Percentiles rank a stretch among this genome's conserved stretches.
Conservation (phyloP, 2,329 filamentous ascomycete genomes). For the Juglanconis oblonga region DNA sequence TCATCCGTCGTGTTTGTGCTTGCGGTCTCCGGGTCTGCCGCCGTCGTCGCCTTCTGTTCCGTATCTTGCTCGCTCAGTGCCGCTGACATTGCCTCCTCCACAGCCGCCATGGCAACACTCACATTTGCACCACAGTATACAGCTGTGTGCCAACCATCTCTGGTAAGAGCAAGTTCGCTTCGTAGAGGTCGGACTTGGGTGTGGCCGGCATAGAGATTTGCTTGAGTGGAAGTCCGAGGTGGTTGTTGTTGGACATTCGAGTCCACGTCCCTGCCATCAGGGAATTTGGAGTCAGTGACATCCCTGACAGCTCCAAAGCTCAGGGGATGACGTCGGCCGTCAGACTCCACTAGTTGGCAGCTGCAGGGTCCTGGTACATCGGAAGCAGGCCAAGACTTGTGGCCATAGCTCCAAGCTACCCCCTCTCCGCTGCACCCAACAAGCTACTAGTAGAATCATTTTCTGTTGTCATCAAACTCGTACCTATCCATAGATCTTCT, state of each 20-base stretch:
- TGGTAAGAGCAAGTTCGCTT: not conserved
- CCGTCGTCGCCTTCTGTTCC: not conserved
- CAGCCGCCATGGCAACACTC: conserved; percentile 9
- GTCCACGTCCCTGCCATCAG: not conserved
- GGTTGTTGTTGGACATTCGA: not conserved
- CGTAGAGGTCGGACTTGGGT: not conserved
- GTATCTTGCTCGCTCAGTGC: not conserved
- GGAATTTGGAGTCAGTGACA: conserved; percentile 1
- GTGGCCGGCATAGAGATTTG: not conserved
- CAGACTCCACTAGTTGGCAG: not conserved
- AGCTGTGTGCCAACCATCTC: not conserved
- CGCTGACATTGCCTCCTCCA: conserved; percentile 11
- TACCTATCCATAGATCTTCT: too few species aligned
- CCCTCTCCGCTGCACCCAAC: too few species aligned
- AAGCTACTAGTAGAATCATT: not conserved
- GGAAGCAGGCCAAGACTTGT: not conserved
- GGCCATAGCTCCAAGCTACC: not conserved
- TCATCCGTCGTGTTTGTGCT: not conserved
- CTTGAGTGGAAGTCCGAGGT: too few species aligned
- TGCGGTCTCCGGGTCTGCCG: not conserved
- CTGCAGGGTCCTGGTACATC: not conserved
- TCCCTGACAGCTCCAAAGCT: not conserved
- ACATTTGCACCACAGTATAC: not conserved
- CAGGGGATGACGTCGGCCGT: conserved; percentile 3
- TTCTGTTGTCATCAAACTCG: too few species aligned